phyloP scores from a whole-genome alignment of 805 yeast species.

The Candida nonsorbophila region DNA sequence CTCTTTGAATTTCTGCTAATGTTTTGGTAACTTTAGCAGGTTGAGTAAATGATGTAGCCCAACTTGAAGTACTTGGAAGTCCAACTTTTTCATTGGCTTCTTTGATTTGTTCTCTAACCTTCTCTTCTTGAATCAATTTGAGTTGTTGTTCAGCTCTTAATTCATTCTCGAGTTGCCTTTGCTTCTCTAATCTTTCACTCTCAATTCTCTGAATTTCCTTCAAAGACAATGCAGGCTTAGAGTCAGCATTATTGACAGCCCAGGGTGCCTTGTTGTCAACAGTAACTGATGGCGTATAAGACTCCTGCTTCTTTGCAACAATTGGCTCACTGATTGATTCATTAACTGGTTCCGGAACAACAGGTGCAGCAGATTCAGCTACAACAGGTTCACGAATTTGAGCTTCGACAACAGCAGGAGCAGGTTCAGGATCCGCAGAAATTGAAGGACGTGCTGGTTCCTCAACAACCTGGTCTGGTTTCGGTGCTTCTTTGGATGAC shows the following conservation, averaged over 20 bases:
- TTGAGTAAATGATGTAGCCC: constrained; percentile 28
- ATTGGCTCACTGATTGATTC: constrained; percentile 1
- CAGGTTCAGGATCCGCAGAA: neutral
- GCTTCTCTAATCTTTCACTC: constrained; percentile 36
- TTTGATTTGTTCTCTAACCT: constrained; percentile 10
- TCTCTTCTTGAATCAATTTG: constrained; percentile 9
- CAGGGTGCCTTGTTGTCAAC: constrained; percentile 45
- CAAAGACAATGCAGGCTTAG: constrained; percentile 39
- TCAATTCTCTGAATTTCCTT: constrained; percentile 49
- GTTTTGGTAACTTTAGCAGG: constrained; percentile 39
- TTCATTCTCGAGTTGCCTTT: constrained; percentile 33
- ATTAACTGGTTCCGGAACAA: constrained; percentile 2
- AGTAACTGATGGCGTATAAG: constrained; percentile 7
- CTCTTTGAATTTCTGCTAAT: constrained; percentile 57
- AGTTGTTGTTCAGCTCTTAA: constrained; percentile 21
- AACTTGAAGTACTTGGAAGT: constrained; percentile 39
- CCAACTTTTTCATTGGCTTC: constrained; percentile 12
- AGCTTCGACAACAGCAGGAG: constrained; percentile 7
- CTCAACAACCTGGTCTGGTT: constrained; percentile 2
- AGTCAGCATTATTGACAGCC: constrained; percentile 32
- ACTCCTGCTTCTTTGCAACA: too few relatives aligned
- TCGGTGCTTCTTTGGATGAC: constrained; percentile 4
- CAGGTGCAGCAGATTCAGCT: neutral
- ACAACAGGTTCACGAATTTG: constrained; percentile 2
- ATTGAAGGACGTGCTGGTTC: constrained; percentile 4